Evolutionary conservation across 768 basidiomycete species (phyloP).

Genomic region (Collybia sp.): DNA sequence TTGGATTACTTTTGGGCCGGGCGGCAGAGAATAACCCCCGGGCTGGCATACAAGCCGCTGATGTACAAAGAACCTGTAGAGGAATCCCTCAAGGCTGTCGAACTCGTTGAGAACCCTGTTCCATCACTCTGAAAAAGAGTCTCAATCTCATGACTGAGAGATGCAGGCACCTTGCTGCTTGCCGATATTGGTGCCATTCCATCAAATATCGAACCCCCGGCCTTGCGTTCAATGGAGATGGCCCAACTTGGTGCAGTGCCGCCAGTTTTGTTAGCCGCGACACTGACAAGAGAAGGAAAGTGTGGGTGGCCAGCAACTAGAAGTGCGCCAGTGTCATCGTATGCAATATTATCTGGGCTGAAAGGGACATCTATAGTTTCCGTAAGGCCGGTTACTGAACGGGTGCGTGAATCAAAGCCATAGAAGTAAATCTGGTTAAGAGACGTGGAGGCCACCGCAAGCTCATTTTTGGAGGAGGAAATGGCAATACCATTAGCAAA

Average conservation of each 20-base stretch:
- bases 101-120: constrained; percentile 48
- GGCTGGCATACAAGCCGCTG: constrained; percentile 52
- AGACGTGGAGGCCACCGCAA: constrained; percentile 57
- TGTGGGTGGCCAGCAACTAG: constrained; percentile 66
- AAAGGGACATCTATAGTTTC: constrained; percentile 50
- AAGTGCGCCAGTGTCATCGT: constrained; percentile 40
- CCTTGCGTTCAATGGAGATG: constrained; percentile 32
- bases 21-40: constrained; percentile 48
- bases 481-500: constrained; percentile 71
- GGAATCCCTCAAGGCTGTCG: constrained; percentile 48
- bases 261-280: constrained; percentile 39
- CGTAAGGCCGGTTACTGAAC: constrained; percentile 31
- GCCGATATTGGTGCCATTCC: constrained; percentile 43
- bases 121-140: constrained; percentile 77
- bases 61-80: constrained; percentile 45
- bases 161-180: constrained; percentile 30
- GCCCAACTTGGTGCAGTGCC: constrained; percentile 54
- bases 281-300: constrained; percentile 43
- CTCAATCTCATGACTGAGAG: constrained; percentile 36
- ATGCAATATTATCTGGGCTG: constrained; percentile 57
- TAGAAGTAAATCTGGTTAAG: constrained; percentile 46
- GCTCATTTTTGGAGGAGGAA: constrained; percentile 39
- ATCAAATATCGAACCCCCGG: constrained; percentile 29
- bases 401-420: constrained; percentile 38
- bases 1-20: constrained; percentile 10